phyloP scores from a whole-genome alignment of 2,329 filamentous ascomycete species.

The Fusarium gaditjirri region DNA sequence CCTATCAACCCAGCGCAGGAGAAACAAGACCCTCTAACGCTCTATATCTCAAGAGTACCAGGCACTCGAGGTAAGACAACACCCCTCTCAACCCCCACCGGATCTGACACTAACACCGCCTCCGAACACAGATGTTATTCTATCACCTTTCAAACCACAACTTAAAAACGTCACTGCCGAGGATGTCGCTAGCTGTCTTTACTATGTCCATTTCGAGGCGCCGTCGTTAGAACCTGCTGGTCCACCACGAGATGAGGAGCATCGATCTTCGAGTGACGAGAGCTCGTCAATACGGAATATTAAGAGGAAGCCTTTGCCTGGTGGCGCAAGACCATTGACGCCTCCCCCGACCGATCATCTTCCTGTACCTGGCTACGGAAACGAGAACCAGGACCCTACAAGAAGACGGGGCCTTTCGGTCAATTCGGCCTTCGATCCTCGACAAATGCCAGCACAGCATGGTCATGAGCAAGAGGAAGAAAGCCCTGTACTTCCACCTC shows the following conservation, averaged over 20 bases:
- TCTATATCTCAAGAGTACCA: slow-evolving; percentile 95
- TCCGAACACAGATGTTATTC: slow-evolving; percentile 79
- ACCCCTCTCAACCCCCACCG: slow-evolving; percentile 4
- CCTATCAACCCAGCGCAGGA: slow-evolving; percentile 79
- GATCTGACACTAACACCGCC: slow-evolving; percentile 32
- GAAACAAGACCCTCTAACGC: slow-evolving; percentile 75
- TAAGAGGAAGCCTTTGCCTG: slow-evolving; percentile 63
- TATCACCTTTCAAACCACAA: slow-evolving; percentile 89
- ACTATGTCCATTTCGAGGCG: slow-evolving; percentile 80
- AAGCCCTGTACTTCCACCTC: slow-evolving; percentile 24
- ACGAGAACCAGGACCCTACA: slow-evolving; percentile 16
- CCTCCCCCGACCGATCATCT: slow-evolving; percentile 39
- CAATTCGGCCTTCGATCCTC: slow-evolving; percentile 33
- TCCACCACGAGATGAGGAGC: slow-evolving; percentile 45
- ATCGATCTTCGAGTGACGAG: slow-evolving; percentile 57
- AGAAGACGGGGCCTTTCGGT: slow-evolving; percentile 37
- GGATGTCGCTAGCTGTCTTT: slow-evolving; percentile 87
- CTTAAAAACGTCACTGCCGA: slow-evolving; percentile 88
- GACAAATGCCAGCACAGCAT: slow-evolving; percentile 13
- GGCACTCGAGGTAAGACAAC: slow-evolving; percentile 79
- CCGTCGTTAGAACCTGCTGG: slow-evolving; percentile 63
- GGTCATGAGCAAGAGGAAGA: slow-evolving; percentile 18
- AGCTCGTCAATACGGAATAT: slow-evolving; percentile 58
- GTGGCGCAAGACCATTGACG: slow-evolving; percentile 44
- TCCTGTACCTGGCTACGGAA: slow-evolving; percentile 24